Base-by-base conservation (phyloP, 768 basidiomycete species). In the Panellus pusillus region DNA sequence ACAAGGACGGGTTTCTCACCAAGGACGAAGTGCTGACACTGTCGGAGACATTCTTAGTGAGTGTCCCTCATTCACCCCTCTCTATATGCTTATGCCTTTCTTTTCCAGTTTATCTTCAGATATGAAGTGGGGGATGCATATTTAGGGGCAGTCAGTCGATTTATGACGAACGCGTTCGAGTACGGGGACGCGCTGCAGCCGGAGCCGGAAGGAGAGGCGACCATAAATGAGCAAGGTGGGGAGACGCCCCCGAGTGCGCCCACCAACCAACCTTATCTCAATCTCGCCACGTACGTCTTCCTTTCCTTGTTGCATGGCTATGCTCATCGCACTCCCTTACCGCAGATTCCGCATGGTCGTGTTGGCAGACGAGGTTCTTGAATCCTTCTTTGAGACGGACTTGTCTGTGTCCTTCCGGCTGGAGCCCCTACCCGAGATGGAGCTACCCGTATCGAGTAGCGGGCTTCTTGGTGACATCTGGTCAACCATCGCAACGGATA, bases 101-200 rank as follows among this genome's bases (percentile, higher is more conserved):
- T 35, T 52, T 29, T 31, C 3, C 65, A 98, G 95, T 98, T 98
- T 72, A 97, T 98, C 59, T 99, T 99, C 83, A 87, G 97, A 13
- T 92, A 86, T 69, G 97, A 99, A 71, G 79, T 93, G 11, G 97
- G 97, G 3, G 97, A 99, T 68, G 91, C 93, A 4, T 99, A 96
- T 66, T 79, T 99, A 19, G 97, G 94, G 1, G 93, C 96, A 19
- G 91, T 99, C 59, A 95, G 93, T 60, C 87, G 93, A 38, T 96
- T 98, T 68, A 95, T 98, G 87, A 89, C 94, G 36, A 98, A 99
- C 64, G 93, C 96, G 0, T 99, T 98, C 63, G 97, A 99, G 66
- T 98, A 95, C 52, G 97, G 94, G 2, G 94, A 97, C 72, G 87
- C 93, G n/a, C 77, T 93, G n/a, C 72, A 90, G 14, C 88, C 87